Percentiles rank a stretch among this genome's conserved stretches.
Conservation (phyloP, 495 filamentous ascomycete genomes). For the Penicillium cinerascens region DNA sequence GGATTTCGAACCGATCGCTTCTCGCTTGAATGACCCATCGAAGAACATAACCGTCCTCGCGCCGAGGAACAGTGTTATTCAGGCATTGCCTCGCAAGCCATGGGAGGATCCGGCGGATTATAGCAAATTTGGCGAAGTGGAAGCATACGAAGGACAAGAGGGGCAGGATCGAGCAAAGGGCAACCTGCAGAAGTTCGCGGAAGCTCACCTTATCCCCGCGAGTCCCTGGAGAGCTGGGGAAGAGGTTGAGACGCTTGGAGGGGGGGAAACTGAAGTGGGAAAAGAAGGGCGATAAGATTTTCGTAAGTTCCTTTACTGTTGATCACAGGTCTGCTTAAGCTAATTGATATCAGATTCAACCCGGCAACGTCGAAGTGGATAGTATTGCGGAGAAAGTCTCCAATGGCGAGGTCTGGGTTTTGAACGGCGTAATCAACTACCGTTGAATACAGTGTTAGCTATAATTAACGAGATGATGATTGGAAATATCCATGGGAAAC, state of each 20-base stretch:
- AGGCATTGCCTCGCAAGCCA: constrained; percentile 78
- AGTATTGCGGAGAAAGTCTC: constrained; percentile 66
- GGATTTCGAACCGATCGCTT: constrained; percentile 68
- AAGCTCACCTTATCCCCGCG: constrained; percentile 74
- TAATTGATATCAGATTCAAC: constrained; percentile 61
- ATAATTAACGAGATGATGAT: constrained; percentile 18
- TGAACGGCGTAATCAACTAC: constrained; percentile 67
- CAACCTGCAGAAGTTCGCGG: constrained; percentile 81
- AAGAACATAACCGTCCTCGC: constrained; percentile 88
- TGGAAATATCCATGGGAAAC: neutral
- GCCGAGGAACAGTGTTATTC: constrained; percentile 77
- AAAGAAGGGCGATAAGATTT: constrained; percentile 65
- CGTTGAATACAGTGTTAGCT: constrained; percentile 8
- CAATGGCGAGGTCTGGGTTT: constrained; percentile 83
- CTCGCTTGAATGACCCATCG: constrained; percentile 63
- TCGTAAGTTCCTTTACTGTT: constrained; percentile 47
- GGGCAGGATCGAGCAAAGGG: constrained; percentile 75
- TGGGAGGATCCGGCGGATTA: constrained; percentile 93
- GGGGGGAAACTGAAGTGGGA: constrained; percentile 80
- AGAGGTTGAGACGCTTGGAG: constrained; percentile 67
- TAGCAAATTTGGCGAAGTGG: constrained; percentile 56
- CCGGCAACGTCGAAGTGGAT: constrained; percentile 70
- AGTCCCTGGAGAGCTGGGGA: constrained; percentile 78
- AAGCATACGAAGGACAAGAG: constrained; percentile 74
- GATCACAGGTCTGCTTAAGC: neutral